Conservation (phyloP, 2,329 filamentous ascomycete species). For the Sclerotinia glacialis region DNA sequence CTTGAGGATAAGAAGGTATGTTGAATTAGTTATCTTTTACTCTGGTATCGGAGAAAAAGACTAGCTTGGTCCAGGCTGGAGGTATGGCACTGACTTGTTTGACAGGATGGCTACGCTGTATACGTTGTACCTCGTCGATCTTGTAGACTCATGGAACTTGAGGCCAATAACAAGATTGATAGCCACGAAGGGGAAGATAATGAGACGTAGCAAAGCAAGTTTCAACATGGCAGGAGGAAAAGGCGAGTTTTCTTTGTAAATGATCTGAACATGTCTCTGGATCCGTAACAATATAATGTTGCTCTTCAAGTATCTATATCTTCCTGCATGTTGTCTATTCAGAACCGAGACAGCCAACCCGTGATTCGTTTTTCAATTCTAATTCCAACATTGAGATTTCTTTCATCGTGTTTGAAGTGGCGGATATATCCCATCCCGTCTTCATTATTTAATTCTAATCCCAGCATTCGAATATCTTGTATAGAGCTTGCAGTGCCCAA, state of each 20-base stretch:
- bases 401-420: too few relatives aligned
- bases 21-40: background rate
- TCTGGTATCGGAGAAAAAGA: background rate
- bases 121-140: background rate
- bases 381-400: too few relatives aligned
- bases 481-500: too few relatives aligned
- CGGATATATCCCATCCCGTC: too few relatives aligned
- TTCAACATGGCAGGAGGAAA: background rate
- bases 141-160: background rate
- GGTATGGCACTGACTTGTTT: background rate
- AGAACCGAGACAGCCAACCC: background rate
- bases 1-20: conserved; percentile 2
- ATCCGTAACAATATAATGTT: background rate
- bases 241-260: background rate
- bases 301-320: background rate
- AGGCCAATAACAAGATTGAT: background rate
- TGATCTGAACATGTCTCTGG: background rate
- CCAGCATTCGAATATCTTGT: too few relatives aligned
- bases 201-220: background rate
- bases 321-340: too few relatives aligned
- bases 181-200: background rate
- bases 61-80: background rate
- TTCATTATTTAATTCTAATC: too few relatives aligned
- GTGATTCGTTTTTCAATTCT: too few relatives aligned
- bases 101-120: conserved; percentile 4